Percentiles rank a stretch among this genome's conserved stretches.
Evolutionary conservation across 2,329 filamentous ascomycete genomes (phyloP).

Genomic region (Cryphonectria japonica): DNA sequence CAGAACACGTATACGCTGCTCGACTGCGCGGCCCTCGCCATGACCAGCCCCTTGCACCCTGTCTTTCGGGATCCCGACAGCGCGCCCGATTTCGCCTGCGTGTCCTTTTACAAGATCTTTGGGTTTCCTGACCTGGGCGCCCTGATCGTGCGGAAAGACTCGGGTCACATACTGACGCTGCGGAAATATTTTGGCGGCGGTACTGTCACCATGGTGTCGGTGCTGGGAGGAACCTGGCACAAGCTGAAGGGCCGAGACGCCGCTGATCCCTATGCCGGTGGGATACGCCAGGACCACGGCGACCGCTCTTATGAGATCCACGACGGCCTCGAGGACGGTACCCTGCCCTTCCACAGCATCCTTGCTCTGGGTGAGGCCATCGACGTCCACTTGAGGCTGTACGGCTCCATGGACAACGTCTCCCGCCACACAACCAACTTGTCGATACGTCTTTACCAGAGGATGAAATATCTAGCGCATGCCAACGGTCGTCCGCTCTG

Average conservation of each 20-base stretch:
- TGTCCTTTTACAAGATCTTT: slow-evolving; percentile 70
- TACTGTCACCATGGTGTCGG: slow-evolving; percentile 64
- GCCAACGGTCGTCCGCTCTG: slow-evolving; percentile 55
- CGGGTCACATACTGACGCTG: slow-evolving; percentile 57
- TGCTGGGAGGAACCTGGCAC: slow-evolving; percentile 56
- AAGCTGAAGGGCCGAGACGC: slow-evolving; percentile 52
- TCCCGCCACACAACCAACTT: slow-evolving; percentile 62
- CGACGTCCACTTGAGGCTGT: slow-evolving; percentile 64
- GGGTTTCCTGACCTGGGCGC: slow-evolving; percentile 68
- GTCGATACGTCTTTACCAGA: slow-evolving; percentile 51
- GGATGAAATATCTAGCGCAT: slow-evolving; percentile 54
- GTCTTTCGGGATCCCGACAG: slow-evolving; percentile 53
- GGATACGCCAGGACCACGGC: slow-evolving; percentile 25
- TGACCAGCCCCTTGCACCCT: slow-evolving; percentile 59
- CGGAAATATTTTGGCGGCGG: slow-evolving; percentile 71
- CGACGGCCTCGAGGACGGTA: slow-evolving; percentile 73
- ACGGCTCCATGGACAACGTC: slow-evolving; percentile 60
- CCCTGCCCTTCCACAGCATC: slow-evolving; percentile 87
- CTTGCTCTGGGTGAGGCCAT: slow-evolving; percentile 79
- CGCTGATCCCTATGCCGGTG: neutral
- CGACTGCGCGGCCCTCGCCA: slow-evolving; percentile 68
- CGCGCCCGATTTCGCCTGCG: slow-evolving; percentile 63
- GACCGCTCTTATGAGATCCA: slow-evolving; percentile 51
- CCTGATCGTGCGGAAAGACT: slow-evolving; percentile 59
- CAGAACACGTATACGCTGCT: slow-evolving; percentile 56